Evolutionary conservation across 768 basidiomycete species (phyloP).

Genomic region (Lactarius pseudohatsudake): DNA sequence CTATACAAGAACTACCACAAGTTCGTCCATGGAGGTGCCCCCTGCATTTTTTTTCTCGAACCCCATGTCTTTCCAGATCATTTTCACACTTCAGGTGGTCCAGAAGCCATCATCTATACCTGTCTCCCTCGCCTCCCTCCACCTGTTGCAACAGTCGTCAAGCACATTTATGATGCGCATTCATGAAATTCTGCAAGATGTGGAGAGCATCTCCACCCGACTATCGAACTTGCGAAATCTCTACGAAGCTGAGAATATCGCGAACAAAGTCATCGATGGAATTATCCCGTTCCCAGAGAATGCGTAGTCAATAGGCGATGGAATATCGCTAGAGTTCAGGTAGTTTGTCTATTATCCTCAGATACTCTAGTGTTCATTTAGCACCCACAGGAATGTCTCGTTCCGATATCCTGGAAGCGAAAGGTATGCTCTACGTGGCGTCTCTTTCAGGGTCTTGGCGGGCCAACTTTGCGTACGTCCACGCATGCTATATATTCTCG

Average conservation of each 20-base stretch:
- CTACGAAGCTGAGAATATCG: conserved; percentile 61
- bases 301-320: conserved; percentile 19
- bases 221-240: conserved; percentile 55
- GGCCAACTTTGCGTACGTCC: conserved; percentile 72
- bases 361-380: conserved; percentile 30
- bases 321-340: conserved; percentile 64
- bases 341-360: conserved; percentile 31
- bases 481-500: not conserved
- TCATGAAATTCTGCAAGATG: conserved; percentile 51
- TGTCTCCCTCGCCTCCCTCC: conserved; percentile 36
- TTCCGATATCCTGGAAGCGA: conserved; percentile 63
- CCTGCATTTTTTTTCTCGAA: not conserved
- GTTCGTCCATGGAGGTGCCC: not conserved
- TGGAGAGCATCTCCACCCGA: conserved; percentile 54
- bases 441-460: conserved; percentile 69
- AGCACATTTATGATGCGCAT: conserved; percentile 49
- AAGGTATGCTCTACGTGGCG: conserved; percentile 53
- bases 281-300: conserved; percentile 39
- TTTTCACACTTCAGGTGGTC: conserved; percentile 29
- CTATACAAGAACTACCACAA: conserved; percentile 25
- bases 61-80: conserved; percentile 16
- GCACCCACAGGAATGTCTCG: conserved; percentile 55
- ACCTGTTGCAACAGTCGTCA: conserved; percentile 55
- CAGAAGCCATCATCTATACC: conserved; percentile 29
- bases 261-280: conserved; percentile 61